Conservation (phyloP, 2,329 filamentous ascomycete species). For the Monosporascus ibericus region DNA sequence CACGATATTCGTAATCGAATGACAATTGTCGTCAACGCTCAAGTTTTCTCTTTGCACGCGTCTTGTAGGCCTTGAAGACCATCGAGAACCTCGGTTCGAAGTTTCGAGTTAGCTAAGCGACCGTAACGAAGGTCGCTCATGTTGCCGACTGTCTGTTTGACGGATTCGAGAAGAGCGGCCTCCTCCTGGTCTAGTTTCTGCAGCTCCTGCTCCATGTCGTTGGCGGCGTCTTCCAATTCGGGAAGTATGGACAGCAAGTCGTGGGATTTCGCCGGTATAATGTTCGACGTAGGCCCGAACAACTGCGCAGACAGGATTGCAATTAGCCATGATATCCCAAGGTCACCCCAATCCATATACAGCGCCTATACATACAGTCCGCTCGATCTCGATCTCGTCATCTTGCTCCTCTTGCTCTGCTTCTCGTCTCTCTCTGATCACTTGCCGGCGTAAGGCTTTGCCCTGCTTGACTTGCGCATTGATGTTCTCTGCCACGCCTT, state of each 20-base stretch:
- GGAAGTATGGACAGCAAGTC: conserved; percentile 59
- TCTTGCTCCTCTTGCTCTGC: conserved; percentile 52
- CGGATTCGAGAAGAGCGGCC: conserved; percentile 49
- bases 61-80: conserved; percentile 59
- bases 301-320: conserved; percentile 38
- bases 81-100: conserved; percentile 61
- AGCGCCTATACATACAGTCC: conserved; percentile 37
- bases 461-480: conserved; percentile 58
- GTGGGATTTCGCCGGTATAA: conserved; percentile 47
- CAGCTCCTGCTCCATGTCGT: conserved; percentile 63
- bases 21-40: conserved; percentile 11
- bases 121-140: conserved; percentile 82
- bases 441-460: conserved; percentile 50
- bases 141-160: conserved; percentile 61
- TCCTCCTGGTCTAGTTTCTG: conserved; percentile 60
- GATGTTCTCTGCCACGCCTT: conserved; percentile 61
- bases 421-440: conserved; percentile 46
- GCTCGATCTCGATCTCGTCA: conserved; percentile 58
- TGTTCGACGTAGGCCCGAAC: conserved; percentile 44
- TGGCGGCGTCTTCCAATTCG: conserved; percentile 61
- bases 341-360: not conserved
- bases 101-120: conserved; percentile 57
- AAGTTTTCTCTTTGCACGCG: conserved; percentile 48
- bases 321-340: conserved; percentile 4
- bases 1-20: conserved; percentile 16